These are phyloP conservation scores for Xenoacremonium recifei DNA, from an alignment of 2,329 filamentous ascomycete genomes.

Conservation along the genomic window DNA sequence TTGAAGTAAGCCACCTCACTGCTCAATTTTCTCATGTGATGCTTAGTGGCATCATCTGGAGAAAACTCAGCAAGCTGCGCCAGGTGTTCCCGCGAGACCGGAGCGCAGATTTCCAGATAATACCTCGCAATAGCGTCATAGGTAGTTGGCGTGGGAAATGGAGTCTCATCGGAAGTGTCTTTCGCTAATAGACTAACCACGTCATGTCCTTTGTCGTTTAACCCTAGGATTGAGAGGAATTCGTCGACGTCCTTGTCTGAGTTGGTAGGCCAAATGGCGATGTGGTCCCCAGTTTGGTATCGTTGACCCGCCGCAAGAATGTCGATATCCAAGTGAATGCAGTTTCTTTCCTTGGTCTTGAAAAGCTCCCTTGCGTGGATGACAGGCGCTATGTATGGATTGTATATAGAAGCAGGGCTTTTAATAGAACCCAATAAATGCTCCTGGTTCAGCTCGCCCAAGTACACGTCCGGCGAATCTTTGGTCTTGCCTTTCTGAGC, in stretches of 20 bases:
- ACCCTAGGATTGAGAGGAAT: neutral
- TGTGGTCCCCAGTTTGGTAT: constrained; percentile 1
- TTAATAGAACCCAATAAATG: too few species aligned
- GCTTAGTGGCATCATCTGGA: neutral
- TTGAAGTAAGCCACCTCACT: neutral
- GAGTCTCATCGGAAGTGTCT: neutral
- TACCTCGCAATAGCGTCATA: neutral
- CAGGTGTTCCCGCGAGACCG: neutral
- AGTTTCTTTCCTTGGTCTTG: neutral
- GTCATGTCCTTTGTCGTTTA: neutral
- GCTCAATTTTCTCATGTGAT: neutral
- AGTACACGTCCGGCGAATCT: neutral
- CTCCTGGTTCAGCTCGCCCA: neutral
- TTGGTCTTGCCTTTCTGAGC: neutral
- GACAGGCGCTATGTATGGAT: neutral
- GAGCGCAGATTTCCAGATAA: neutral
- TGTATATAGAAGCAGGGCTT: too few species aligned
- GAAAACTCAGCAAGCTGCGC: neutral
- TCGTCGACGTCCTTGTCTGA: neutral
- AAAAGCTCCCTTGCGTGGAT: neutral
- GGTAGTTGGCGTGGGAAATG: neutral
- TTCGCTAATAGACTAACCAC: neutral
- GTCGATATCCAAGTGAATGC: neutral
- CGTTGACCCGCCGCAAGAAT: neutral
- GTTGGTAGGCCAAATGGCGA: constrained; percentile 1